Base-by-base conservation (phyloP, 1,284 basidiomycete species). In the Irpex sp. region DNA sequence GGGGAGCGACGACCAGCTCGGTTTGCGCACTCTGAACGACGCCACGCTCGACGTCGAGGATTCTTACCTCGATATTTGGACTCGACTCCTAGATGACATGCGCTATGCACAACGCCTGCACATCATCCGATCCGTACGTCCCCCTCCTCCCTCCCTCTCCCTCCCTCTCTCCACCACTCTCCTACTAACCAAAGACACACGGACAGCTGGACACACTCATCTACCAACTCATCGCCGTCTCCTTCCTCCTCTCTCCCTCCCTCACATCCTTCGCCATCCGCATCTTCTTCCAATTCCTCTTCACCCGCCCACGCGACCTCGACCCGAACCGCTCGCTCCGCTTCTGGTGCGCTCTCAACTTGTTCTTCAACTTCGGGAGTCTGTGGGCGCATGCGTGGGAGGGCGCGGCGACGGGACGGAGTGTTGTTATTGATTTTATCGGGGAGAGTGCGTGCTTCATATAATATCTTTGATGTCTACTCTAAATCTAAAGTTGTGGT, bases 101-200 rank as follows among this genome's bases (percentile, higher is more conserved):
- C 80, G 83, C 75, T 77, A 88, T 85, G 85, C 81, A 67, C 88
- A 90, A 74, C 81, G 89, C 68, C 83, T 86, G 74, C 90, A 91
- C 73, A 81, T 91, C 74, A 80, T 91, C 68, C 77, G 82, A 69
- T 86, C 88, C 47, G 89, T 88, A 70, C 68, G 87, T 80, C 57
- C 28, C 5, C 28, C 28, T 4, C 4, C 28, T 28, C 28, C 28
- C 4, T 4, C 23, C 4, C 23, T 4, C 23, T 23, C 23, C 28
- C 28, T 4, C 28, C 28, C 4, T 5, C 5, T 5, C 5, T 23
- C 23, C 23, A 23, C 28, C 28, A 28, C 28, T 5, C 5, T 4
- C 28, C 1, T 4, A 28, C 28, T 28, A 28, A 28, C n/a, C 28
- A 5, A 2, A 5, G 1, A 28, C 28, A 23, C 16, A 58, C 51